Evolutionary conservation across 495 filamentous ascomycete species (phyloP), one percentile per base, ranked within the genome.

Genomic region (Aspergillus wentii): DNA sequence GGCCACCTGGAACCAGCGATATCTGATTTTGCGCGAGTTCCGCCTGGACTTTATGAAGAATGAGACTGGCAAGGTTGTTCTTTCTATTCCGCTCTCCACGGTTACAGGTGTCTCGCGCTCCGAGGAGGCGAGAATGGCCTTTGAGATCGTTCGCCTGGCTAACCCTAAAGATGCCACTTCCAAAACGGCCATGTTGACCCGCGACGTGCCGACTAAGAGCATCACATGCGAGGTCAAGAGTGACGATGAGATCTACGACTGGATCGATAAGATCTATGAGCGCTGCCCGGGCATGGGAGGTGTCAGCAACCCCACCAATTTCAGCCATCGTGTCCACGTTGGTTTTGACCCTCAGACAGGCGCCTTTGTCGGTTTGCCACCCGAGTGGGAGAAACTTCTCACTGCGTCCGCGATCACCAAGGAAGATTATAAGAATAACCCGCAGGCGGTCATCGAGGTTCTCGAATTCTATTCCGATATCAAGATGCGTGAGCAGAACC

Each of bases 391-490:
- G 45, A 89, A 90, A 59, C 73, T 98, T 21, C 71, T 98, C 49
- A 96, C 88, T 38, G 85, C 87, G 8, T 97, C 92, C 3, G 92
- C 92, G 20, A 94, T 98, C 50, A 95, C 92, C 18, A 92, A 94
- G 62, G 92, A 96, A 49, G 92, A 98, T 59, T 95, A 95, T 64
- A 83, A 91, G 64, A 88, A 90, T 54, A 95, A 97, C 49, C 92
- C 92, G n/a, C 86, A 96, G 61, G 94, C 91, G 15, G 92, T 98
- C 14, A 88, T 97, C 37, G 92, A 98, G 58, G 94, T 95, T 22
- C 72, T 98, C 19, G 86, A 95, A 56, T 98, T 98, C 64, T 98
- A 97, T 71, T 88, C 90, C 0, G 91, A 97, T 59, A 86, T 94
- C 55, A 86, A 85, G 35, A 90, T 90, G 71, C 77, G 87, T 25